Conservation (phyloP, 257 asterid species). For the Gynochthodes officinalis region DNA sequence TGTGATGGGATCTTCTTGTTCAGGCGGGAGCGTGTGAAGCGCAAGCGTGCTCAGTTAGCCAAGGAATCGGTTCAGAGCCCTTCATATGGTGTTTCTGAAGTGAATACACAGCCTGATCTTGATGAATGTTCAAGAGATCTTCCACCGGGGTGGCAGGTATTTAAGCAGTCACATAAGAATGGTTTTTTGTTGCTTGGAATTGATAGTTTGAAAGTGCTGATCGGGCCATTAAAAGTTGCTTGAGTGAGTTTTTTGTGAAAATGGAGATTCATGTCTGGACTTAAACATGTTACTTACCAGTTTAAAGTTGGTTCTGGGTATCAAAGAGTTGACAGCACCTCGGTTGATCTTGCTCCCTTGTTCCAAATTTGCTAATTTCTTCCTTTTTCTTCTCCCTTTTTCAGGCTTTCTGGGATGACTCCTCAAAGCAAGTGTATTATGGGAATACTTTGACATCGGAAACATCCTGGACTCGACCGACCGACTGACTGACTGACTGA, state of each 20-base stretch:
- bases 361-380: neutral
- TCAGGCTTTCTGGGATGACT: slow-evolving; percentile 83
- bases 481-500: no score
- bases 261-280: neutral
- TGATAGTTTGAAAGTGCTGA: neutral
- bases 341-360: neutral
- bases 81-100: slow-evolving; percentile 36
- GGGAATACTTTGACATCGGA: slow-evolving; percentile 68
- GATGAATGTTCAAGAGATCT: slow-evolving; percentile 63
- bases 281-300: no score
- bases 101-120: slow-evolving; percentile 51
- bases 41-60: slow-evolving; percentile 59
- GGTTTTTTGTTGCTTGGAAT: no score
- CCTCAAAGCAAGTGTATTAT: slow-evolving; percentile 71
- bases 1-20: slow-evolving; percentile 8
- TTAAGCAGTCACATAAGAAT: neutral
- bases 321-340: no score
- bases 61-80: slow-evolving; percentile 43
- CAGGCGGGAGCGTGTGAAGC: slow-evolving; percentile 98
- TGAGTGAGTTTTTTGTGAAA: neutral
- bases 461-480: slow-evolving; percentile 79
- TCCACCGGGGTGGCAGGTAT: slow-evolving; percentile 95
- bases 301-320: neutral
- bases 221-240: neutral
- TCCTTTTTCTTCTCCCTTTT: neutral